Conservation (phyloP, 352 stramenopile genomes). For the Pythium plurisporium region DNA sequence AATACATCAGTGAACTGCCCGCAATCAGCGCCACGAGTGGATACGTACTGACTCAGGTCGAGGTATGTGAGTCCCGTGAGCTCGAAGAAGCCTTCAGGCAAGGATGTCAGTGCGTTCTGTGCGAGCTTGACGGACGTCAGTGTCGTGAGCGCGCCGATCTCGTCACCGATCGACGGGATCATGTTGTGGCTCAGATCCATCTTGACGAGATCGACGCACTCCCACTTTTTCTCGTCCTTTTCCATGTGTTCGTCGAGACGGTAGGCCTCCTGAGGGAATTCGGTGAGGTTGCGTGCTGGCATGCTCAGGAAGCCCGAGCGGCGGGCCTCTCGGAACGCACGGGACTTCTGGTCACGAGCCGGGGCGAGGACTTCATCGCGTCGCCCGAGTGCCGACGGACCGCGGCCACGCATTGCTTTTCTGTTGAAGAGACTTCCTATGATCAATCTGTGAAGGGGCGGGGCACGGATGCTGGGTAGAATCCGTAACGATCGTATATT, state of each 20-base stretch:
- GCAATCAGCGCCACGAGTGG: too few relatives aligned
- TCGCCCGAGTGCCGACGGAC: constrained; percentile 19
- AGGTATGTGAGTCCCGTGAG: constrained; percentile 58
- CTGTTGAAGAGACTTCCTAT: too few relatives aligned
- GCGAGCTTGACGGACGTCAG: constrained; percentile 63
- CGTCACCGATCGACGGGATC: constrained; percentile 47
- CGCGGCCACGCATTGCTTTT: constrained; percentile 12
- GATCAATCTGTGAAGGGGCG: too few relatives aligned
- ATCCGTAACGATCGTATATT: constrained; percentile 19
- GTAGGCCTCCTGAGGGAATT: constrained; percentile 67
- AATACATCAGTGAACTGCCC: too few relatives aligned
- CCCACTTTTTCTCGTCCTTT: constrained; percentile 83
- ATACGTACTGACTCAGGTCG: constrained; percentile 72
- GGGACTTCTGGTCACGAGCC: constrained; percentile 42
- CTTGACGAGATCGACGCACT: constrained; percentile 78
- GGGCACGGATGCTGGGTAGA: neutral
- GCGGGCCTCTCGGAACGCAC: constrained; percentile 61
- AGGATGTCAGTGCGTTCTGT: constrained; percentile 53
- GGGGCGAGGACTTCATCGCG: constrained; percentile 57
- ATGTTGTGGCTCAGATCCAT: constrained; percentile 79
- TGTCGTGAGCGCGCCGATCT: constrained; percentile 45
- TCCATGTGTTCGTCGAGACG: constrained; percentile 77
- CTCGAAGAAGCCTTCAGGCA: constrained; percentile 66
- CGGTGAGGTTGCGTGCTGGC: constrained; percentile 44
- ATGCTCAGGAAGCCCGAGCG: constrained; percentile 58